These are phyloP conservation scores for Pyricularia pennisetigena DNA, from an alignment of 2,329 filamentous ascomycete species.

Conservation along the genomic window DNA sequence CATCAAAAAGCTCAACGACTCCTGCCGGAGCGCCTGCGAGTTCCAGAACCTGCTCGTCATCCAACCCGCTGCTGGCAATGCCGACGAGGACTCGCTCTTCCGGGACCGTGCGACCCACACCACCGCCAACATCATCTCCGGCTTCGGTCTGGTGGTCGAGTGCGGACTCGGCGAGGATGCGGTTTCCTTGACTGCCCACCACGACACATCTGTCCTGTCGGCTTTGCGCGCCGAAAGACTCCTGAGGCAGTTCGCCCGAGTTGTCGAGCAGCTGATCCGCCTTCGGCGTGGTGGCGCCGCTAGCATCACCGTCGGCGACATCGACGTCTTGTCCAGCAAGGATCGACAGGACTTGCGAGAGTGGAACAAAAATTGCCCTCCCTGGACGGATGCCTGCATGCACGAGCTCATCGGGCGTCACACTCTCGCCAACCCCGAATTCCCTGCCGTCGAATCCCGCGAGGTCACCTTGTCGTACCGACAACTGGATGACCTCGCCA, in stretches of 20 bases:
- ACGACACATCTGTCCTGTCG: background rate
- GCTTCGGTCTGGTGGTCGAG: conserved; percentile 5
- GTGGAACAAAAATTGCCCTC: conserved; percentile 1
- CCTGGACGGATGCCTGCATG: background rate
- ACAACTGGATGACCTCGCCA: conserved; percentile 1
- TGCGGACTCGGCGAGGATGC: background rate
- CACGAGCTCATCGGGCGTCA: background rate
- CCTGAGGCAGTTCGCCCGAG: background rate
- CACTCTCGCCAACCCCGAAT: background rate
- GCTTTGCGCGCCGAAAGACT: background rate
- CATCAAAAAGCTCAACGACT: conserved; percentile 11
- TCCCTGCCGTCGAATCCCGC: background rate
- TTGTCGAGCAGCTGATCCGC: background rate
- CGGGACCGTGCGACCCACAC: conserved; percentile 6
- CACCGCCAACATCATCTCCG: conserved; percentile 7
- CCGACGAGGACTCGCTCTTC: background rate
- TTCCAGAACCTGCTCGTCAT: conserved; percentile 20
- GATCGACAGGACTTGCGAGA: background rate
- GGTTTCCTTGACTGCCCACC: background rate
- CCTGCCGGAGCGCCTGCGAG: conserved; percentile 11
- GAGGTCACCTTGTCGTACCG: background rate
- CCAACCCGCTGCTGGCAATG: conserved; percentile 13
- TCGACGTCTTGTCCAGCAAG: background rate
- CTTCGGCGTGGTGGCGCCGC: background rate
- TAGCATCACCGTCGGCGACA: background rate